Evolutionary conservation across 2,329 filamentous ascomycete genomes (phyloP), one percentile per base, ranked within the genome.

Genomic region (Shiraia sp.): DNA sequence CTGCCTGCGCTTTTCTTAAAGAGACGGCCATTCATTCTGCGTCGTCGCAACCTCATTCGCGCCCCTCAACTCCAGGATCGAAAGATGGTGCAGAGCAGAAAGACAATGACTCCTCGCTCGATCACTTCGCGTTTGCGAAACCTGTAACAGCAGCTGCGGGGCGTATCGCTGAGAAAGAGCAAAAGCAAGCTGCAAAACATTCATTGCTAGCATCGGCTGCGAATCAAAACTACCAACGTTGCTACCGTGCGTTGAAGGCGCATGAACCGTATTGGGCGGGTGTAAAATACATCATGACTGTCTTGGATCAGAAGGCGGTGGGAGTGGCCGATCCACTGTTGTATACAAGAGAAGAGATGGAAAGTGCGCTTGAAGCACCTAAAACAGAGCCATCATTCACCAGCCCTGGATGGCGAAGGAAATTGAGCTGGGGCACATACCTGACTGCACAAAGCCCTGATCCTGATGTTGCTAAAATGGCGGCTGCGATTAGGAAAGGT

Each of bases 211-310:
- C 88, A 0, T 87, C 87, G 1, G 88, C 87, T 1, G 89, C 90
- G 0, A 91, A 85, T 52, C 86, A 92, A 59, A 92, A 95, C 56
- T 95, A 95, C 55, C 88, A 92, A 61, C 79, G 85, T 7, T 95
- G 90, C 63, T 92, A 93, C 65, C 88, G 90, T 61, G 88, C 88
- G 0, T 70, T 95, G 9, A 83, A 91, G 54, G 84, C 88, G 32
- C 75, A 95, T n/a, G 83, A 93, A 53, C 79, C 79, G 1, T 93
- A 93, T 61, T 95, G 90, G 90, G 87, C 87, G 25, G 90, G 90
- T 6, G 86, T 89, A 17, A 86, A 88, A 42, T 95, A 95, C 63
- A 95, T 95, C 27, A 72, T 95, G 26, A 92, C 88, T 0, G 88
- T 90, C 0, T 73, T 95, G 9, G 88, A 95, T 55, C 90, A 95